These are phyloP conservation scores for Metschnikowia borealis DNA, from an alignment of 805 yeast species.

Conservation along the genomic window DNA sequence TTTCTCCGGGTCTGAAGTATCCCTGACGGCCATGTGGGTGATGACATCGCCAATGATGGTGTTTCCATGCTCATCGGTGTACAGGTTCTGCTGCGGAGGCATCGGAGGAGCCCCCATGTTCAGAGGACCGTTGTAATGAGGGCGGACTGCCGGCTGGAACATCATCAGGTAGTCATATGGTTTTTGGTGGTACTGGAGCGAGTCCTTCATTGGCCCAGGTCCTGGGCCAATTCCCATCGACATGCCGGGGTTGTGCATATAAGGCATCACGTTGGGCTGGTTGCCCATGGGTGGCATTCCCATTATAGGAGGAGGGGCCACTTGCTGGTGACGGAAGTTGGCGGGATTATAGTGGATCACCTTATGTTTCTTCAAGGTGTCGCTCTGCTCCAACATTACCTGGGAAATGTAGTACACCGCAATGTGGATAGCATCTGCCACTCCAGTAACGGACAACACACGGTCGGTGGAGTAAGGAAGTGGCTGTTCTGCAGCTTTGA, in stretches of 20 bases:
- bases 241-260: conserved; percentile 16
- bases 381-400: conserved; percentile 59
- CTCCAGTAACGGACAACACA: conserved; percentile 65
- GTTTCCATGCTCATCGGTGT: conserved; percentile 44
- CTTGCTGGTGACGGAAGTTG: conserved; percentile 23
- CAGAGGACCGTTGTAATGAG: conserved; percentile 20
- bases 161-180: conserved; percentile 38
- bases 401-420: conserved; percentile 74
- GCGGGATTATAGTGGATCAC: conserved; percentile 59
- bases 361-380: conserved; percentile 48
- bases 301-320: conserved; percentile 15
- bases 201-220: conserved; percentile 14
- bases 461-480: conserved; percentile 78
- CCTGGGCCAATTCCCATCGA: conserved; percentile 10
- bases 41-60: conserved; percentile 43
- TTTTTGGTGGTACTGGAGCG: conserved; percentile 13
- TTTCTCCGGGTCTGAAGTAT: conserved; percentile 41
- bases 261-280: conserved; percentile 10
- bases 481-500: conserved; percentile 68
- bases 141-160: conserved; percentile 38
- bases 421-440: conserved; percentile 82
- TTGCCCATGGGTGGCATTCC: conserved; percentile 22
- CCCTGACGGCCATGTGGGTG: conserved; percentile 35
- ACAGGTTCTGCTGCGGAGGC: conserved; percentile 30
- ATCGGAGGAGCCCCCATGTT: conserved; percentile 7